These are phyloP conservation scores for Fusarium floridanum DNA, from an alignment of 2,329 filamentous ascomycete species.

Conservation along the genomic window DNA sequence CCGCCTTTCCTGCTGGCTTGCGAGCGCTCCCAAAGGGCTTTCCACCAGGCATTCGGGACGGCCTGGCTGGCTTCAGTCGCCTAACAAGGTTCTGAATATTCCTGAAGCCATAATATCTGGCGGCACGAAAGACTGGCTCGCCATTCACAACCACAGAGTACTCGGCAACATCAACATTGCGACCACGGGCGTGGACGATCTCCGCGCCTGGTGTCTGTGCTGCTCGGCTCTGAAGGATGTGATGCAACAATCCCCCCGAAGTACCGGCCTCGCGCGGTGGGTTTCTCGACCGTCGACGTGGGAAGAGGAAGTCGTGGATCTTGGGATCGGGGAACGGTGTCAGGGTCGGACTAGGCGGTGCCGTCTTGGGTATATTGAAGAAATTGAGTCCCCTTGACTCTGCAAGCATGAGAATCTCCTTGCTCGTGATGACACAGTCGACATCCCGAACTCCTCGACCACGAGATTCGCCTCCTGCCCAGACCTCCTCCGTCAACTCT, in stretches of 20 bases:
- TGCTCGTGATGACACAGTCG: conserved; percentile 97
- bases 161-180: conserved; percentile 92
- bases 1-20: conserved; percentile 63
- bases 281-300: conserved; percentile 57
- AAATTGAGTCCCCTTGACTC: conserved; percentile 84
- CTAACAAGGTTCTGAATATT: conserved; percentile 98
- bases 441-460: conserved; percentile 81
- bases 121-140: conserved; percentile 78
- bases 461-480: conserved; percentile 67
- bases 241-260: conserved; percentile 90
- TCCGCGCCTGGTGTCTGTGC: conserved; percentile 77
- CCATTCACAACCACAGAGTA: conserved; percentile 75
- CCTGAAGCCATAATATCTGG: conserved; percentile 95
- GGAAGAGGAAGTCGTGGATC: conserved; percentile 82
- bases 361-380: conserved; percentile 73
- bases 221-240: conserved; percentile 82
- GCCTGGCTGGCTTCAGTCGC: conserved; percentile 84
- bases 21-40: conserved; percentile 69
- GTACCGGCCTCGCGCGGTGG: conserved; percentile 74
- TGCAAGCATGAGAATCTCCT: conserved; percentile 91
- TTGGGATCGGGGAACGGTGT: conserved; percentile 78
- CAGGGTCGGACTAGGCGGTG: conserved; percentile 58
- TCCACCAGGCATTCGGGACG: conserved; percentile 84
- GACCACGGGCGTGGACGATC: conserved; percentile 79
- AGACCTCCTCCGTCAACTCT: conserved; percentile 86